Evolutionary conservation across 2,329 filamentous ascomycete species (phyloP).

Genomic region (Trichoderma sp.): DNA sequence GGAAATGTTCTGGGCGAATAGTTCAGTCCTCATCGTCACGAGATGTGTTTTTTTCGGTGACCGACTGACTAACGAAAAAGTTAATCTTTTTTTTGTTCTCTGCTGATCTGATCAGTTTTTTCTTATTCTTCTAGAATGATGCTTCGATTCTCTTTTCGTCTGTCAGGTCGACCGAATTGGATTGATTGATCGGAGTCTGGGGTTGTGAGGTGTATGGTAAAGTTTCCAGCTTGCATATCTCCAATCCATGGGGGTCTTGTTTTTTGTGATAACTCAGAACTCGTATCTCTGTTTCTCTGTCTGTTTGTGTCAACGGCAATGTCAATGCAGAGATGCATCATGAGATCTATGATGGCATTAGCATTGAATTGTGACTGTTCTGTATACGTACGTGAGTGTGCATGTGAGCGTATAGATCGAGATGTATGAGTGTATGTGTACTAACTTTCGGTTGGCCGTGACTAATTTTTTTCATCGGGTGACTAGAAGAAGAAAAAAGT

Average conservation of each 20-base stretch:
- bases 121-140: background rate
- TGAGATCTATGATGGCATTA: background rate
- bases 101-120: background rate
- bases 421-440: background rate
- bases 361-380: background rate
- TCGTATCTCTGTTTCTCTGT: background rate
- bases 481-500: background rate
- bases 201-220: background rate
- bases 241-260: background rate
- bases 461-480: background rate
- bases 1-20: background rate
- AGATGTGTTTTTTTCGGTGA: background rate
- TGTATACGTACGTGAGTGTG: background rate
- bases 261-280: constrained; percentile 9
- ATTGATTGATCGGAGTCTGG: background rate
- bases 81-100: background rate
- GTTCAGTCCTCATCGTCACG: background rate
- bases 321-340: background rate
- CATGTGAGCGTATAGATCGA: background rate
- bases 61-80: background rate
- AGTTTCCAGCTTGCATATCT: background rate
- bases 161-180: background rate
- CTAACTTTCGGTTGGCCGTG: background rate
- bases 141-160: background rate
- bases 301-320: background rate